phyloP scores from a whole-genome alignment of 2,329 filamentous ascomycete species.

The Trichophyton simii region DNA sequence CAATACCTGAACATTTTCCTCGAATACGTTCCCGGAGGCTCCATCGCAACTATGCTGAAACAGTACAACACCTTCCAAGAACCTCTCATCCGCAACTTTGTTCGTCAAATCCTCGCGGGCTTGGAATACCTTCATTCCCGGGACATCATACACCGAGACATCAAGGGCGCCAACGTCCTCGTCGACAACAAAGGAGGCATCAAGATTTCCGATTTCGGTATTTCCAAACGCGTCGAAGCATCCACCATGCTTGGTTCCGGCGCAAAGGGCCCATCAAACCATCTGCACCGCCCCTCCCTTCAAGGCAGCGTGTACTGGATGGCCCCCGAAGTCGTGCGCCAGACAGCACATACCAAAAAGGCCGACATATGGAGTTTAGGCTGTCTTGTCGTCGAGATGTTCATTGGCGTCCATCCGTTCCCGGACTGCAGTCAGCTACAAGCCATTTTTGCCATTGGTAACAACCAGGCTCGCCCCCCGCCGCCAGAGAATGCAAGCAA shows the following conservation, averaged over 20 bases:
- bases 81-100: conserved; percentile 88
- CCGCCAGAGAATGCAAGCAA: conserved; percentile 76
- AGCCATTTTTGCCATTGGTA: conserved; percentile 96
- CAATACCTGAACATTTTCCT: conserved; percentile 98
- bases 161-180: conserved; percentile 97
- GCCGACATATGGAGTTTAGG: conserved; percentile 98
- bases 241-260: conserved; percentile 56
- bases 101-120: conserved; percentile 85
- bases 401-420: conserved; percentile 91
- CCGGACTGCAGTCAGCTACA: conserved; percentile 94
- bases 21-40: conserved; percentile 94
- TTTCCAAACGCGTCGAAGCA: conserved; percentile 93
- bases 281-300: conserved; percentile 54
- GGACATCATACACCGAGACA: conserved; percentile 96
- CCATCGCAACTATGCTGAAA: conserved; percentile 95
- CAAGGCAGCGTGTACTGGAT: conserved; percentile 99
- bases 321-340: conserved; percentile 96
- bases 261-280: conserved; percentile 26
- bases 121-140: conserved; percentile 85
- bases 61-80: conserved; percentile 93
- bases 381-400: conserved; percentile 97
- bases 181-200: conserved; percentile 98
- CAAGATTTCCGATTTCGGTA: conserved; percentile 98
- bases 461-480: conserved; percentile 71
- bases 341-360: conserved; percentile 95